Percentiles rank a stretch among this genome's conserved stretches.
Evolutionary conservation across 1,284 basidiomycete genomes (phyloP).

Genomic region (Sphaerobolus stellatus): DNA sequence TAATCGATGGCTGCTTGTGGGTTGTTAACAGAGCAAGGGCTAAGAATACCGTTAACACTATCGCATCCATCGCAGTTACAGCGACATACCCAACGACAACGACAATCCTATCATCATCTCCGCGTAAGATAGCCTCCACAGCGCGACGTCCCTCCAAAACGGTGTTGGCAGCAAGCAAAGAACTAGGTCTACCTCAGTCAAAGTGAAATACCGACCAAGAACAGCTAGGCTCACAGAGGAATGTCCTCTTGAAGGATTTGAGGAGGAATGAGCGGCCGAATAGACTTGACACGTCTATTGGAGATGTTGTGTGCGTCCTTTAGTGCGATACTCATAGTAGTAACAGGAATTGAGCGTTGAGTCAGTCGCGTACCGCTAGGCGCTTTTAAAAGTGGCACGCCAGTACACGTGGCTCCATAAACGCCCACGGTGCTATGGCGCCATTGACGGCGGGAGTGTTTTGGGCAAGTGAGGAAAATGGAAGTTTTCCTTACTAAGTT

Average conservation of each 20-base stretch:
- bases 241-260: slow-evolving; percentile 90
- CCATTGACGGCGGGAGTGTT: too few relatives aligned
- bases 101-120: slow-evolving; percentile 85
- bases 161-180: slow-evolving; percentile 72
- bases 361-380: not conserved
- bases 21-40: slow-evolving; percentile 92
- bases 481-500: too few relatives aligned
- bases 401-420: too few relatives aligned
- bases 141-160: slow-evolving; percentile 82
- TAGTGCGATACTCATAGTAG: slow-evolving; percentile 61
- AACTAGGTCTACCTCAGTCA: slow-evolving; percentile 40
- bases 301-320: slow-evolving; percentile 79
- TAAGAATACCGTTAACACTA: slow-evolving; percentile 32
- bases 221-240: slow-evolving; percentile 54
- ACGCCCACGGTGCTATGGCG: too few relatives aligned
- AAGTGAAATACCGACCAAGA: not conserved
- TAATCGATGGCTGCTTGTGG: slow-evolving; percentile 83
- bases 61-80: too few relatives aligned
- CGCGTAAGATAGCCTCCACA: slow-evolving; percentile 77
- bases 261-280: slow-evolving; percentile 86
- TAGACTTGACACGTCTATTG: slow-evolving; percentile 83
- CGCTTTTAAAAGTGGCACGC: too few relatives aligned
- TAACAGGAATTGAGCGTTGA: not conserved
- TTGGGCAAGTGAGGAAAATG: too few relatives aligned
- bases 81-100: slow-evolving; percentile 79